phyloP scores from a whole-genome alignment of 164 flowering plant genomes.

The Stephania cephalantha region DNA sequence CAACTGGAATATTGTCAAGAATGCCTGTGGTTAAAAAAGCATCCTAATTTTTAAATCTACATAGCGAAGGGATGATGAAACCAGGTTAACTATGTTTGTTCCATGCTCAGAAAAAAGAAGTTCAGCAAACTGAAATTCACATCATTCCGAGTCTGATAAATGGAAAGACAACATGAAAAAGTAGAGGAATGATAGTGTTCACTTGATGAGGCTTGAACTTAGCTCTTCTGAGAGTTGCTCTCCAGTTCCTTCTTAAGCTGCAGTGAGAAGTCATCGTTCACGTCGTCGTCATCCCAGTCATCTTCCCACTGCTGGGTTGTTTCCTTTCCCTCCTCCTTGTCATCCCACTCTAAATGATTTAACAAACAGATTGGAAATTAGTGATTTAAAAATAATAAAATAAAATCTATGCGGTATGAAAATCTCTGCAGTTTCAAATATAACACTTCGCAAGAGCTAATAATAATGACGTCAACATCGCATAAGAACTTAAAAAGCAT shows the following conservation, averaged over 20 bases:
- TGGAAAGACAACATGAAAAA: not conserved
- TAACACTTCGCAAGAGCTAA: not conserved
- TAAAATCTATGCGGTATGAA: not conserved
- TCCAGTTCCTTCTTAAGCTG: constrained; percentile 46
- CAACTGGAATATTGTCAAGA: not conserved
- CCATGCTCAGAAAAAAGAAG: too few species aligned
- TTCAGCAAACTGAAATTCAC: not conserved
- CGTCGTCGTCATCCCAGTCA: constrained; percentile 54
- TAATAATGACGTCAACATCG: not conserved
- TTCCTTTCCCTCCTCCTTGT: constrained; percentile 39
- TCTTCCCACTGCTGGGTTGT: constrained; percentile 47
- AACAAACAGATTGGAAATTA: not conserved
- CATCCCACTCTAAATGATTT: constrained; percentile 34
- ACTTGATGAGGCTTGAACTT: not conserved
- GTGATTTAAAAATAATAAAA: not conserved
- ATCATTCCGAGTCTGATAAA: not conserved
- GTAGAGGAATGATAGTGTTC: not conserved
- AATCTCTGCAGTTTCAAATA: not conserved
- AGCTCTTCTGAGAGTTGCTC: constrained; percentile 29
- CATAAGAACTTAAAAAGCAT: not conserved
- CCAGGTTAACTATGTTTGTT: not conserved
- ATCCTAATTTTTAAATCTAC: not conserved
- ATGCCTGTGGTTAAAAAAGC: not conserved
- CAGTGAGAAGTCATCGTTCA: constrained; percentile 42
- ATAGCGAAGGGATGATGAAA: not conserved